phyloP scores from a whole-genome alignment of 768 basidiomycete species.

The Russula olivacea region DNA sequence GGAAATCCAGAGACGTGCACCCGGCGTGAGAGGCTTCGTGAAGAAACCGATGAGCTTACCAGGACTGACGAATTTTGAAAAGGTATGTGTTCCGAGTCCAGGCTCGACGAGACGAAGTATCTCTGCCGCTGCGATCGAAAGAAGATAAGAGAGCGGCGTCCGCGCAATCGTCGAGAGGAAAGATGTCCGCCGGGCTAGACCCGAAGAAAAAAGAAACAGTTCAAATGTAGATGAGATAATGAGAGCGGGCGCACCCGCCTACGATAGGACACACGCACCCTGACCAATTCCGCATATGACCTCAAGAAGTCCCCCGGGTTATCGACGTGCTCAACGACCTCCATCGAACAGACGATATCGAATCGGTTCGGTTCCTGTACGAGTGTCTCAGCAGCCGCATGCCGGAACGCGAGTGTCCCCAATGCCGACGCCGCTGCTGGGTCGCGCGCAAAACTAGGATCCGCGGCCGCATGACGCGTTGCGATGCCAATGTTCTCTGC shows the following conservation, averaged over 20 bases:
- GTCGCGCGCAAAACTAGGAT: conserved; percentile 51
- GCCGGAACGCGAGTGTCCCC: conserved; percentile 43
- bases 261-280: conserved; percentile 61
- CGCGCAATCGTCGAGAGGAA: conserved; percentile 92
- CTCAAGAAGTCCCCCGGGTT: conserved; percentile 80
- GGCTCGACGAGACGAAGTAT: conserved; percentile 71
- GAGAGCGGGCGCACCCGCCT: background rate
- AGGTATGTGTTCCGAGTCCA: conserved; percentile 93
- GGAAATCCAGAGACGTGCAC: conserved; percentile 52
- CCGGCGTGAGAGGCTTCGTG: conserved; percentile 42
- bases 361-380: conserved; percentile 59
- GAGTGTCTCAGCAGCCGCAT: conserved; percentile 71
- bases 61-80: conserved; percentile 85
- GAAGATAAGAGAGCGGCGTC: conserved; percentile 62
- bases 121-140: conserved; percentile 78
- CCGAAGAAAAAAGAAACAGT: no score
- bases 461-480: conserved; percentile 68
- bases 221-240: background rate
- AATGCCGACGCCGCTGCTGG: conserved; percentile 26
- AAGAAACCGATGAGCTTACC: conserved; percentile 82
- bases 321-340: conserved; percentile 96
- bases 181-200: conserved; percentile 89
- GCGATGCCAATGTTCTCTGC: conserved; percentile 83
- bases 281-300: conserved; percentile 78
- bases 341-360: conserved; percentile 95